phyloP scores from a whole-genome alignment of 108 stramenopile species.

The Cyclotella choctawhatcheeana region DNA sequence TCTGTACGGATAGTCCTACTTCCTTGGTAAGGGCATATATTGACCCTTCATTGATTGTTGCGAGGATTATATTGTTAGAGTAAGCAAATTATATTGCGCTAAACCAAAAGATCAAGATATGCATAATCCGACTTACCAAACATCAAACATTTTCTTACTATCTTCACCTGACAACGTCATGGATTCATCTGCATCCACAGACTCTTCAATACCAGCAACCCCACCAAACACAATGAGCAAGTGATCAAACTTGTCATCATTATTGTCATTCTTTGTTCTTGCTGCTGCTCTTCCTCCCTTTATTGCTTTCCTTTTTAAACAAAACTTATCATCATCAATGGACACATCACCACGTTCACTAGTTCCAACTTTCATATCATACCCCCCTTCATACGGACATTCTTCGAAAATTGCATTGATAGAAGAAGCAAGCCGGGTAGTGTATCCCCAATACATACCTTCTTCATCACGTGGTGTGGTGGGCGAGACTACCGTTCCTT shows the following conservation, averaged over 20 bases:
- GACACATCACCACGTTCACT: conserved; percentile 88
- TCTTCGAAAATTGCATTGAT: conserved; percentile 88
- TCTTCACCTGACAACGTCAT: conserved; percentile 84
- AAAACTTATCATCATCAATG: conserved; percentile 84
- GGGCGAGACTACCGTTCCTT: conserved; percentile 83
- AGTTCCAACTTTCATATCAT: conserved; percentile 96
- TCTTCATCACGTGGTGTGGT: conserved; percentile 85
- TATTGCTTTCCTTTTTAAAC: conserved; percentile 41
- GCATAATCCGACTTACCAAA: conserved; percentile 59
- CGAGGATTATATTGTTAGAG: neutral
- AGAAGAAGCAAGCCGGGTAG: conserved; percentile 84
- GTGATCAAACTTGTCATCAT: conserved; percentile 68
- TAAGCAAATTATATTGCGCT: neutral
- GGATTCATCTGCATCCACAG: conserved; percentile 92
- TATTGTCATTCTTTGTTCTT: conserved; percentile 3
- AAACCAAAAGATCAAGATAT: neutral
- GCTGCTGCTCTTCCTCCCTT: no score
- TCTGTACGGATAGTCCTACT: conserved; percentile 91
- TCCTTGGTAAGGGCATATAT: conserved; percentile 86
- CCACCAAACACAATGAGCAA: conserved; percentile 95
- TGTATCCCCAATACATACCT: conserved; percentile 97
- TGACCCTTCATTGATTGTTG: conserved; percentile 65
- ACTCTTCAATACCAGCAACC: conserved; percentile 96
- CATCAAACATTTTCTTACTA: conserved; percentile 87
- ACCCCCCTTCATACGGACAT: conserved; percentile 88